These are phyloP conservation scores for Flaveria ramosissima DNA, from an alignment of 129 eudicot genomes.

Conservation along the genomic window DNA sequence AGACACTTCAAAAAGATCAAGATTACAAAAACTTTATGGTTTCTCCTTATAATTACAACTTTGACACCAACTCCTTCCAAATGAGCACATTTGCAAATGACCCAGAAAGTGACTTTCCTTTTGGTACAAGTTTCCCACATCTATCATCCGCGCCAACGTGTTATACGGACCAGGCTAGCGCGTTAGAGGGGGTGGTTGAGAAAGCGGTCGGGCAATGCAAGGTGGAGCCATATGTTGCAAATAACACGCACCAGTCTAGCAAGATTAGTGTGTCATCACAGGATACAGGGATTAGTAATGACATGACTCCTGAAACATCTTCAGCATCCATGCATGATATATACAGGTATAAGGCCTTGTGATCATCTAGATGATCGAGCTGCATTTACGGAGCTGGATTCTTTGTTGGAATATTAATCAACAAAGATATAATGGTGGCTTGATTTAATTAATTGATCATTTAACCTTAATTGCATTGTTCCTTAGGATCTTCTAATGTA, in stretches of 20 bases:
- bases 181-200: constrained; percentile 18
- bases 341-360: constrained; percentile 19
- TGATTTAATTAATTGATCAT: constrained; percentile 22
- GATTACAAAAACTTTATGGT: constrained; percentile 41
- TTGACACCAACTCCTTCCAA: constrained; percentile 36
- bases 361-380: constrained; percentile 29
- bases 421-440: constrained; percentile 20
- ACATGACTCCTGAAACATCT: constrained; percentile 55
- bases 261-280: constrained; percentile 55
- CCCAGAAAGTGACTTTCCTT: constrained; percentile 23
- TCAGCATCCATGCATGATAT: constrained; percentile 38
- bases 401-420: constrained; percentile 59
- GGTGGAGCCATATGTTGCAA: constrained; percentile 43
- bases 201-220: constrained; percentile 33
- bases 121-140: constrained; percentile 32
- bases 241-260: constrained; percentile 43
- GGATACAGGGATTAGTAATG: constrained; percentile 74
- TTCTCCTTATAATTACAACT: constrained; percentile 29
- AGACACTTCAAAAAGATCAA: constrained; percentile 28
- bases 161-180: constrained; percentile 3
- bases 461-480: constrained; percentile 35
- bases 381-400: constrained; percentile 47
- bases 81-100: constrained; percentile 28
- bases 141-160: constrained; percentile 29
- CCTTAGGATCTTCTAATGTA: constrained; percentile 11